Percentiles rank a stretch among this genome's conserved stretches.
These are phyloP conservation scores for Nannochloris sp. DNA, from an alignment of 139 green algal genomes.

Conservation along the genomic window DNA sequence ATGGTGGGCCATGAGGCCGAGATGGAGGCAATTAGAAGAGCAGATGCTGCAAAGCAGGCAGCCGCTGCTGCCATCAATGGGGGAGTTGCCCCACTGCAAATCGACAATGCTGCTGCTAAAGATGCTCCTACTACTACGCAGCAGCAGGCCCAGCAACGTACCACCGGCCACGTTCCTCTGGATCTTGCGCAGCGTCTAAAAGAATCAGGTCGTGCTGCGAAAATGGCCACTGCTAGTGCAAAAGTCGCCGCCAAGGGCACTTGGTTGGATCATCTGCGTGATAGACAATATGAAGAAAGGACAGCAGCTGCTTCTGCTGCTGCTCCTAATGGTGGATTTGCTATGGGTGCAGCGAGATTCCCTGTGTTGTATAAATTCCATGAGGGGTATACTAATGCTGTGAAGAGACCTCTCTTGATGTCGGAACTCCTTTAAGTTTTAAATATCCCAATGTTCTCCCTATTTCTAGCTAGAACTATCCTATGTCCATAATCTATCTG, in stretches of 20 bases:
- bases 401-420: constrained; percentile 76
- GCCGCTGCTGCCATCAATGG: neutral
- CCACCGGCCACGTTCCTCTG: constrained; percentile 6
- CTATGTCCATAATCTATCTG: too few species aligned
- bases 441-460: too few species aligned
- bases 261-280: constrained; percentile 45
- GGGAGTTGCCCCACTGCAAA: neutral
- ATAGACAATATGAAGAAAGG: constrained; percentile 10
- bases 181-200: constrained; percentile 33
- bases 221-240: neutral
- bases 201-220: neutral
- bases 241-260: constrained; percentile 22
- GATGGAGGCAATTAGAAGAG: constrained; percentile 56
- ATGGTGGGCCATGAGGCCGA: constrained; percentile 57
- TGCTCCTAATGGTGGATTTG: neutral
- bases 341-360: constrained; percentile 14
- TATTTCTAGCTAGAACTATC: too few species aligned
- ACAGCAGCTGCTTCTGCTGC: neutral
- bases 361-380: constrained; percentile 80
- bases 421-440: constrained; percentile 56
- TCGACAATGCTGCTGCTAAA: neutral
- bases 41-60: constrained; percentile 25
- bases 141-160: neutral
- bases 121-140: neutral
- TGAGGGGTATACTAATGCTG: constrained; percentile 90